Base-by-base conservation (phyloP, 2,329 filamentous ascomycete species). In the Fusarium ambrosium region DNA sequence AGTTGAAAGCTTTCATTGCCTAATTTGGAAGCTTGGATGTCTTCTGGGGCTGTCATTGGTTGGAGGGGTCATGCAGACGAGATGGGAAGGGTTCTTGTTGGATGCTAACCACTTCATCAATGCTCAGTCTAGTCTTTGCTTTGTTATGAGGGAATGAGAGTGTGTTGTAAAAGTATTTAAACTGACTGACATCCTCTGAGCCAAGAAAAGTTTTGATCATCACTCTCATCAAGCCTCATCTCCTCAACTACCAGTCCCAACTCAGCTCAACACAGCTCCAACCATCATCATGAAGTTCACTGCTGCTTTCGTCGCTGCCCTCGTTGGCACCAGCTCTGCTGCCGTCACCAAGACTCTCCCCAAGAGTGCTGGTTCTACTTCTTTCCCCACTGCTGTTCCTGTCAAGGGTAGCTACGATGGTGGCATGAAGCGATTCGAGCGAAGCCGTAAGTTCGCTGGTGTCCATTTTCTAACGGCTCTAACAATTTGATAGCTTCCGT, bases 281-380 rank as follows among this genome's bases (percentile, higher is more conserved):
- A 32, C 32, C 13, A 36, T 16, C 24, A 51, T 24, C 64, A 75
- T 75, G 73, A 75, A 75, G 73, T 76, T 71, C 64, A 64, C 62
- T n/a, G 45, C 70, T 11, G 56, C 66, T 45, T 55, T 76, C 55
- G 56, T 76, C 55, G 73, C 72, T 18, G 63, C 64, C 64, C 67
- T 75, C n/a, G 67, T 64, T 61, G 67, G 73, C 62, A 61, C 75
- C 13, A 68, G 67, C 9, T 75, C 73, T 2, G 73, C 73, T 27
- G 73, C 73, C 53, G 73, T 74, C 41, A 76, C 73, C 27, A 76
- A 65, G 61, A 76, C 73, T 61, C 71, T 76, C n/a, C 73, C 73
- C 24, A 71, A 74, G 53, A 74, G 70, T 48, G 67, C 73, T 3
- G 73, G 73, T 20, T 41, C 43, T 16, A 72, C 73, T 20, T 72